Evolutionary conservation across 352 stramenopile genomes (phyloP), one percentile per base, ranked within the genome.

Genomic region (Blastocystis hominis): DNA sequence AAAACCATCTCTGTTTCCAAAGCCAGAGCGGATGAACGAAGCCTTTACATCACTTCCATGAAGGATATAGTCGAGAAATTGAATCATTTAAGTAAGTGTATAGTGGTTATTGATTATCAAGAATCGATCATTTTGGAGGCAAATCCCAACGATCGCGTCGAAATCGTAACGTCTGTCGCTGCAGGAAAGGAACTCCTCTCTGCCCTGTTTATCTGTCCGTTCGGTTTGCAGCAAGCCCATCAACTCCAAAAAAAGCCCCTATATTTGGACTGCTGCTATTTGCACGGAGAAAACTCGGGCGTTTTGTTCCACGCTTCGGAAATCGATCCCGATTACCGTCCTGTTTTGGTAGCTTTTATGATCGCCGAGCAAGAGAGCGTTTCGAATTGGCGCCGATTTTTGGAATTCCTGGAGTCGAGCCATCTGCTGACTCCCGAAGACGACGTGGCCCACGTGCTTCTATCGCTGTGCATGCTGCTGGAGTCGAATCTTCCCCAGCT

Each of bases 1-100:
- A 84, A 84, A 40, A 53, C 59, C 38, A 30, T 69, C n/a, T 66
- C 72, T 46, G 72, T 84, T 5, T 15, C 72, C 0, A 84, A 84
- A 40, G 20, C 55, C 17, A 10, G 44, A 44, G 20, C 40, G 3
- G 47, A 84, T 42, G 72, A 84, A 30, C 72, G 72, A 3, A 20
- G 44, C 17, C 55, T n/a, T 36, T 84, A 54, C 30, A 84, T 84
- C 50, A 84, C 72, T 6, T 66, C 72, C 1, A 66, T 84, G 50
- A 84, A 84, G 44, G 54, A 68, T 30, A 30, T 84, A 3, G 13
- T 84, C n/a, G 4, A 46, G 9, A 20, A n/a, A 15, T 68, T 84
- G 15, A 7, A 46, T 3, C 20, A 53, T n/a, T 53, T 84, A 53
- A 24, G 72, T 78, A 61, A 9, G 6, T 13, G 15, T 69, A 17